Evolutionary conservation across 2,329 filamentous ascomycete genomes (phyloP).

Genomic region (Pyricularia pennisetigena): DNA sequence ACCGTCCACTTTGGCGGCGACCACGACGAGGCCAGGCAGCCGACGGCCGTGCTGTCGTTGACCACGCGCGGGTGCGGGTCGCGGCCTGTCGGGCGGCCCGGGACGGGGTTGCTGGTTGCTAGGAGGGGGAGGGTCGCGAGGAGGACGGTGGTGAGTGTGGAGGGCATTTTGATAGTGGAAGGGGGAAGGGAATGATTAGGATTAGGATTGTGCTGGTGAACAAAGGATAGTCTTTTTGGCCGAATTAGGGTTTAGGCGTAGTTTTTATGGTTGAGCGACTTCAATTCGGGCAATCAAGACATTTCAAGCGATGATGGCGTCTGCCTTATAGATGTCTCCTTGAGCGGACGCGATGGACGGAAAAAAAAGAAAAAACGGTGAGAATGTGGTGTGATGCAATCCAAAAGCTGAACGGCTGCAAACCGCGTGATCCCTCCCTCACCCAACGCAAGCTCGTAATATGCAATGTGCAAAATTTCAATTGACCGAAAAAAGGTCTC

Average conservation of each 20-base stretch:
- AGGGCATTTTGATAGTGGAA: neutral
- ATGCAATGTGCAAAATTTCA: neutral
- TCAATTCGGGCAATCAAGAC: neutral
- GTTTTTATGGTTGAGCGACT: neutral
- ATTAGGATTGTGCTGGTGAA: neutral
- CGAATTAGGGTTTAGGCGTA: neutral
- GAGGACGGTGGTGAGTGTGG: neutral
- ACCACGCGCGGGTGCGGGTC: neutral
- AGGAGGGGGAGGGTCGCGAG: neutral
- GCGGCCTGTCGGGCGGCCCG: neutral
- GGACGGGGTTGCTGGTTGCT: neutral
- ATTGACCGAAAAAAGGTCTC: neutral
- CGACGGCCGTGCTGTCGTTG: neutral
- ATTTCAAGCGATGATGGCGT: neutral
- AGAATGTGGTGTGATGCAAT: neutral
- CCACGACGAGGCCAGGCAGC: neutral
- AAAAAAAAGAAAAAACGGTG: neutral
- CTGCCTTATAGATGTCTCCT: neutral
- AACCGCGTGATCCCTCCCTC: neutral
- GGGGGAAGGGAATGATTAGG: neutral
- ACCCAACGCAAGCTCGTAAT: neutral
- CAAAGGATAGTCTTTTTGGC: neutral
- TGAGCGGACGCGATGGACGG: neutral
- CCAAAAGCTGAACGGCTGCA: neutral
- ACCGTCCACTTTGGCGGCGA: constrained; percentile 24